Evolutionary conservation across 2,329 filamentous ascomycete species (phyloP).

Genomic region (Cladosporium sp.): DNA sequence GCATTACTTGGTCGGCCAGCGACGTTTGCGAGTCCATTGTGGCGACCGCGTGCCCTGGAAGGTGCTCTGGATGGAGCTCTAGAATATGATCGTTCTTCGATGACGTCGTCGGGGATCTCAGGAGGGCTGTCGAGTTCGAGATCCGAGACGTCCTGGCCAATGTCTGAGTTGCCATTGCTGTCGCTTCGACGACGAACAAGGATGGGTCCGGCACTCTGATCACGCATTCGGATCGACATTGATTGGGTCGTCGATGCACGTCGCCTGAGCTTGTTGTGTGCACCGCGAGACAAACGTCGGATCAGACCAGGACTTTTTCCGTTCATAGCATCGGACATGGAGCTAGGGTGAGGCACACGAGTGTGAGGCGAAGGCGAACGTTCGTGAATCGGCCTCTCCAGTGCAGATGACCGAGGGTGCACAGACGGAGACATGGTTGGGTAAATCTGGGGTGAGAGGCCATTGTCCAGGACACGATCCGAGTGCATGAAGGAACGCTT

Average conservation of each 20-base stretch:
- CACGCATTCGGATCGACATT: conserved; percentile 69
- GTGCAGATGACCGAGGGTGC: conserved; percentile 26
- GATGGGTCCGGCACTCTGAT: conserved; percentile 85
- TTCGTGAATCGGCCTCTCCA: conserved; percentile 41
- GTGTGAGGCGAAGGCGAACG: conserved; percentile 55
- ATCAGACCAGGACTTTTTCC: conserved; percentile 69
- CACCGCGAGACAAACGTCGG: conserved; percentile 79
- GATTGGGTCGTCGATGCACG: conserved; percentile 76
- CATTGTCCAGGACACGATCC: conserved; percentile 28
- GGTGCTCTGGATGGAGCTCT: conserved; percentile 21
- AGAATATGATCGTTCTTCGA: conserved; percentile 29
- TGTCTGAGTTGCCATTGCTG: conserved; percentile 69
- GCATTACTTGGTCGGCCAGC: conserved; percentile 34
- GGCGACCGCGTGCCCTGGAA: conserved; percentile 29
- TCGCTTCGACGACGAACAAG: conserved; percentile 86
- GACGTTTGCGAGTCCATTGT: conserved; percentile 46
- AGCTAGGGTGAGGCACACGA: conserved; percentile 49
- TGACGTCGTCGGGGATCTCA: conserved; percentile 49
- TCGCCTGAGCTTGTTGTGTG: conserved; percentile 69
- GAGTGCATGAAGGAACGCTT: conserved; percentile 22
- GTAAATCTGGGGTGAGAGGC: conserved; percentile 29
- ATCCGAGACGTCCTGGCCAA: conserved; percentile 49
- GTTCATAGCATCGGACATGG: conserved; percentile 62
- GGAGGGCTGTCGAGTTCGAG: conserved; percentile 59
- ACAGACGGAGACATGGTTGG: conserved; percentile 25